These are phyloP conservation scores for Vanrija sp. DNA, from an alignment of 1,284 basidiomycete genomes.

Conservation along the genomic window DNA sequence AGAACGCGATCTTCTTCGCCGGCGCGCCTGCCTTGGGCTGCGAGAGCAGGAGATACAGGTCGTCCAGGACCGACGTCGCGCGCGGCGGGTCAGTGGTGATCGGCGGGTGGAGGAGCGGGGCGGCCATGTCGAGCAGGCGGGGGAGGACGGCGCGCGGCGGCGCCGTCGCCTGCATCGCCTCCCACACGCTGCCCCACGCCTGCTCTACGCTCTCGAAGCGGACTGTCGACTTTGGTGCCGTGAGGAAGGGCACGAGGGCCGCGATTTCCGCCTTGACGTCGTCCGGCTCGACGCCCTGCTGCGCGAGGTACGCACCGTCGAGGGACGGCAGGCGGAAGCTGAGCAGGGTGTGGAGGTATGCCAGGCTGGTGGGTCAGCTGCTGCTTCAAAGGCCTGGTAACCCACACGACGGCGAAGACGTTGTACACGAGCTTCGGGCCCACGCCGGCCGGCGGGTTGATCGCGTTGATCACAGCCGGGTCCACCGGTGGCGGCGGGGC, in stretches of 20 bases:
- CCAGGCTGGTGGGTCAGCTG: conserved; percentile 25
- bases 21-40: conserved; percentile 14
- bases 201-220: conserved; percentile 27
- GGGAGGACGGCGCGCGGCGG: conserved; percentile 8
- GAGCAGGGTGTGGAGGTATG: conserved; percentile 39
- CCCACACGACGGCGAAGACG: conserved; percentile 40
- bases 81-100: conserved; percentile 25
- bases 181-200: conserved; percentile 42
- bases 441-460: conserved; percentile 21
- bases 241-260: conserved; percentile 35
- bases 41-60: conserved; percentile 28
- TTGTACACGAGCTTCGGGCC: conserved; percentile 42
- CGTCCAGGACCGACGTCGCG: conserved; percentile 25
- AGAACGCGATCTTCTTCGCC: conserved; percentile 41
- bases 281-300: neutral
- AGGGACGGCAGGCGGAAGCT: conserved; percentile 38
- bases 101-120: conserved; percentile 34
- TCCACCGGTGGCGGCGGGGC: conserved; percentile 7
- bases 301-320: conserved; percentile 4
- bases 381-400: too few relatives aligned
- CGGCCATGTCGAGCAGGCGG: conserved; percentile 24
- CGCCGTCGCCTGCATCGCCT: conserved; percentile 16
- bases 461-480: conserved; percentile 1
- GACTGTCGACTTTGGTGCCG: conserved; percentile 31
- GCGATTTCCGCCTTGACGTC: conserved; percentile 26